These are phyloP conservation scores for Starmerella gropengiesseri DNA, from an alignment of 805 yeast species.

Conservation along the genomic window DNA sequence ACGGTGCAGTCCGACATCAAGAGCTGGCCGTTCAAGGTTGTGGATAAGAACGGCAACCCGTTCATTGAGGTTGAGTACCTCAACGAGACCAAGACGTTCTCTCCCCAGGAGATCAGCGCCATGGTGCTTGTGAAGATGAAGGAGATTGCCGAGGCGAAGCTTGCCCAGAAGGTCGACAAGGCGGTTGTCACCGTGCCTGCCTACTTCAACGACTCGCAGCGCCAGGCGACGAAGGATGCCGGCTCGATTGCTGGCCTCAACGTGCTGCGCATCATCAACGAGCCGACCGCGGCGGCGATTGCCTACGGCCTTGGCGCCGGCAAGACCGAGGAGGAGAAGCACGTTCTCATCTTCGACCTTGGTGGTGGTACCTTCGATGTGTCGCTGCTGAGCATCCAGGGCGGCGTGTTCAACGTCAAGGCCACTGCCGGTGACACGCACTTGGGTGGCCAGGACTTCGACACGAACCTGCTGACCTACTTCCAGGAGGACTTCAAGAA, in stretches of 20 bases:
- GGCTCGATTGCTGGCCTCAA: constrained; percentile 79
- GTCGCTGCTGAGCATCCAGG: constrained; percentile 79
- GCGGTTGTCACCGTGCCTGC: constrained; percentile 85
- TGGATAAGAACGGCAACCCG: constrained; percentile 65
- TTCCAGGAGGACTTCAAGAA: constrained; percentile 90
- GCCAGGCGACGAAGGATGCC: constrained; percentile 86
- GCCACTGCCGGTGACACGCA: constrained; percentile 99
- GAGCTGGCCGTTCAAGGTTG: constrained; percentile 84
- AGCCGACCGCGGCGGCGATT: constrained; percentile 94
- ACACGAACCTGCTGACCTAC: constrained; percentile 86
- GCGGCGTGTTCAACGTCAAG: constrained; percentile 93
- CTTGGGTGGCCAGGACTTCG: constrained; percentile 99
- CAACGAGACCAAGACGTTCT: constrained; percentile 75
- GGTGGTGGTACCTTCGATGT: constrained; percentile 99
- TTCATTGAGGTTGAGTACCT: constrained; percentile 71
- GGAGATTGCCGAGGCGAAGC: constrained; percentile 72
- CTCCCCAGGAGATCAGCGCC: constrained; percentile 91
- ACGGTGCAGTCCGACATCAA: constrained; percentile 82
- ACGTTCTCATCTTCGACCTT: constrained; percentile 82
- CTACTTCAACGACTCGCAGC: constrained; percentile 78
- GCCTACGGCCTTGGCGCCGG: constrained; percentile 95
- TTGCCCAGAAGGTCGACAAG: constrained; percentile 68
- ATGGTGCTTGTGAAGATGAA: constrained; percentile 88
- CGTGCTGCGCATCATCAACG: constrained; percentile 76
- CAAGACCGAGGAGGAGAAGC: constrained; percentile 68